These are phyloP conservation scores for Aspergillus haitiensis DNA, from an alignment of 495 filamentous ascomycete species.

Conservation along the genomic window DNA sequence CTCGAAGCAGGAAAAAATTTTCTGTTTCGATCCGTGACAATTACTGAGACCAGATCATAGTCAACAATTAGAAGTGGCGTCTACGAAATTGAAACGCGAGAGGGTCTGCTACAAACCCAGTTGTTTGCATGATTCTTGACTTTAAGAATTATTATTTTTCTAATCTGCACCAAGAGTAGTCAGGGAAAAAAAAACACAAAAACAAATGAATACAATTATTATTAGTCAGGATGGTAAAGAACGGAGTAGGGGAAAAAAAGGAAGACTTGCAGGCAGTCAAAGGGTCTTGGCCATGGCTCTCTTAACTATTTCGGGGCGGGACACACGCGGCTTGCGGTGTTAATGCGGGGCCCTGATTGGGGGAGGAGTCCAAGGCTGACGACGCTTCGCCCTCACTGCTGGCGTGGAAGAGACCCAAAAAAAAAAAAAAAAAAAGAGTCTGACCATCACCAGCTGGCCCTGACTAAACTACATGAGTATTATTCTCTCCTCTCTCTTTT, in stretches of 20 bases:
- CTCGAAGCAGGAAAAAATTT: background rate
- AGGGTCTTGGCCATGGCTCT: slow-evolving; percentile 34
- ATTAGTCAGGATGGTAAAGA: background rate
- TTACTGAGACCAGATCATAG: no score
- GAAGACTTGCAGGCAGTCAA: slow-evolving; percentile 4
- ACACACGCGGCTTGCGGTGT: slow-evolving; percentile 47
- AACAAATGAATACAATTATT: background rate
- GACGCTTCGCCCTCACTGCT: slow-evolving; percentile 42
- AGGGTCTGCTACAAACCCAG: no score
- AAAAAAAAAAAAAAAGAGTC: slow-evolving; percentile 11
- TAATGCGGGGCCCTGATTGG: slow-evolving; percentile 46
- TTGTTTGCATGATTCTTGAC: no score
- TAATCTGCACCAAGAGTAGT: background rate
- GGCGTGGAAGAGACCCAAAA: slow-evolving; percentile 30
- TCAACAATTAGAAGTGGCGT: no score
- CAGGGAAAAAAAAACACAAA: background rate
- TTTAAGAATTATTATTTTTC: background rate
- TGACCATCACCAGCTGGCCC: slow-evolving; percentile 9
- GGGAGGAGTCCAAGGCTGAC: slow-evolving; percentile 42
- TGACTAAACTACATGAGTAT: slow-evolving; percentile 9
- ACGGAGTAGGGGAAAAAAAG: slow-evolving; percentile 6
- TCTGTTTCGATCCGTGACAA: no score
- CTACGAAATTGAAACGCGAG: no score
- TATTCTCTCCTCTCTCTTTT: slow-evolving; percentile 12
- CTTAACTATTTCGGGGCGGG: slow-evolving; percentile 35